Evolutionary conservation across 352 stramenopile genomes (phyloP), one percentile per base, ranked within the genome.

Genomic region (Halophytophthora batemanensis): DNA sequence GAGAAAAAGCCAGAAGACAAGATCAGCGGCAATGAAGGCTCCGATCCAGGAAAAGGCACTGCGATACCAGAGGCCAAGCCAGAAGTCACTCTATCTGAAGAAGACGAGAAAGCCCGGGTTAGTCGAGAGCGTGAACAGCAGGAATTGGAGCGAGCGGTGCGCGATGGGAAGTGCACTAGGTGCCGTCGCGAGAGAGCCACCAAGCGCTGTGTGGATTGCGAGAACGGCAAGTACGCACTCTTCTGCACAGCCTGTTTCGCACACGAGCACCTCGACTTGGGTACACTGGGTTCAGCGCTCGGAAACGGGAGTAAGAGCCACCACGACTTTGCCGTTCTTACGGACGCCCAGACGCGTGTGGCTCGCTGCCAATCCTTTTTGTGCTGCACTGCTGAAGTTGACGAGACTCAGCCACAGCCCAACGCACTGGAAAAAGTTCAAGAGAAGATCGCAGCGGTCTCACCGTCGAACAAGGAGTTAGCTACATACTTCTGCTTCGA

Each of bases 241-340:
- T 91, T 69, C 42, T 91, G 80, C 53, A 61, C 55, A 0, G 2
- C 40, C 2, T 91, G 80, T 39, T 91, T 87, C 29, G 66, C 56
- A n/a, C 56, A 66, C 8, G 74, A 91, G 37, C 75, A 85, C 29
- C 42, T 47, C 8, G 39, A 50, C 1, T 46, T 19, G 19, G 50
- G 8, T 12, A 40, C 51, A 45, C 41, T 47, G 43, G 55, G 48
- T 15, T 45, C 34, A 31, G 44, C 14, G 7, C 40, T 55, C 2
- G 44, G 42, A 2, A 31, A n/a, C 17, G 38, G 34, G 1, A 17
- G 10, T 22, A 71, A 78, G 33, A 46, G 47, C 8, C 44, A 45
- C 4, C 81, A 91, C 46, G 76, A 91, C 50, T 91, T 91, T 23
- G 64, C 65, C 23, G 61, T 81, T 3, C 46, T 88, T 44, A n/a